Evolutionary conservation across 2,329 filamentous ascomycete genomes (phyloP).

Genomic region (Trichophyton verrucosum): DNA sequence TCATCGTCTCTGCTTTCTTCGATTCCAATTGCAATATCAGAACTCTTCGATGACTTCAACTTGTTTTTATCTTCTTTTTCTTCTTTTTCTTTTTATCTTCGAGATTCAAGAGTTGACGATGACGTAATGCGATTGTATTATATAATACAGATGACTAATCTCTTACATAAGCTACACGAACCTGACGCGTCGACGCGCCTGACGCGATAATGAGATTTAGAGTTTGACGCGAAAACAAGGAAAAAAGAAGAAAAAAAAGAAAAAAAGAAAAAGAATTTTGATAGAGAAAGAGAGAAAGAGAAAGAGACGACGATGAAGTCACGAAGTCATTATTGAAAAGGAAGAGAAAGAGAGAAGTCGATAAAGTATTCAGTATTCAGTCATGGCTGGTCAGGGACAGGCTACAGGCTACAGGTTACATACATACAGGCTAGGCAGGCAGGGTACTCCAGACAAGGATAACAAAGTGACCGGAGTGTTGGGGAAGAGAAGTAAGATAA

Average conservation of each 20-base stretch:
- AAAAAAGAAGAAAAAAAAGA: too few relatives aligned
- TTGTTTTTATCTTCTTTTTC: too few relatives aligned
- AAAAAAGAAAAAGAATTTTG: too few relatives aligned
- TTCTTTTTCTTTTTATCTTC: too few relatives aligned
- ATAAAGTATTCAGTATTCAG: neutral
- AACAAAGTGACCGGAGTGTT: neutral
- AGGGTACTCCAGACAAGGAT: neutral
- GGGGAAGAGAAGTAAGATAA: neutral
- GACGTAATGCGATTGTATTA: neutral
- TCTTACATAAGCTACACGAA: neutral
- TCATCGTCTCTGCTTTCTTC: too few relatives aligned
- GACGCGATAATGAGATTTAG: too few relatives aligned
- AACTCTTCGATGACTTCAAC: too few relatives aligned
- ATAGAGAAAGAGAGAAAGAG: too few relatives aligned
- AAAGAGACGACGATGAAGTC: too few relatives aligned
- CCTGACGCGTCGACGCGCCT: neutral
- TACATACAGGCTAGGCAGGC: neutral
- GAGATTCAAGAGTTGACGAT: neutral
- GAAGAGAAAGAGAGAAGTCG: neutral
- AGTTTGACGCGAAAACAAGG: too few relatives aligned
- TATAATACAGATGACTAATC: neutral
- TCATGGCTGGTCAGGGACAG: too few relatives aligned
- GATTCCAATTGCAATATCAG: too few relatives aligned
- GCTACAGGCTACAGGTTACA: neutral
- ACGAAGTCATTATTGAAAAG: neutral